A percentile compares a stretch with the other conserved stretches of the same genome.
phyloP scores from a whole-genome alignment of 2,329 filamentous ascomycete genomes.

The Xylaria digitata region DNA sequence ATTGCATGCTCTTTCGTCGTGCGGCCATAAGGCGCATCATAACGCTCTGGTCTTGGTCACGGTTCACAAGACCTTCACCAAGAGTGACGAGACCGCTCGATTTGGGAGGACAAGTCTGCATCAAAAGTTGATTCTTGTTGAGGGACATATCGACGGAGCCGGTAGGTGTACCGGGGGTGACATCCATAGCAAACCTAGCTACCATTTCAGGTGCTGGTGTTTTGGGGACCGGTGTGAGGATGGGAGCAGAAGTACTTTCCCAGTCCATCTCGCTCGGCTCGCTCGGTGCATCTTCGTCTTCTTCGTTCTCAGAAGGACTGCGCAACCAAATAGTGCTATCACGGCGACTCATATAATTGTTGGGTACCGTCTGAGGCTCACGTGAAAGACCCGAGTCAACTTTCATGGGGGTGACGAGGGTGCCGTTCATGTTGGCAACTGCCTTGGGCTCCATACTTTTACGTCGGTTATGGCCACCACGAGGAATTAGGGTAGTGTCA shows the following conservation, averaged over 20 bases:
- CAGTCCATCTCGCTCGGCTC: conserved; percentile 52
- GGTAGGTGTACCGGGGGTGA: conserved; percentile 60
- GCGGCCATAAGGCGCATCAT: conserved; percentile 75
- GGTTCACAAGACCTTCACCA: conserved; percentile 58
- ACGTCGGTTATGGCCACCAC: conserved; percentile 76
- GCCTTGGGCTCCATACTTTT: conserved; percentile 85
- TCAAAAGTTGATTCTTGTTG: conserved; percentile 55
- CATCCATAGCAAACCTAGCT: conserved; percentile 62
- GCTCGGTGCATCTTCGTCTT: conserved; percentile 48
- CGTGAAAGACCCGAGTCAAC: conserved; percentile 47
- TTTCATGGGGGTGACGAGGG: conserved; percentile 61
- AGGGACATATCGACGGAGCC: conserved; percentile 52
- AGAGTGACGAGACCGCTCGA: conserved; percentile 53
- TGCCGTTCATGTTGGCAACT: conserved; percentile 75
- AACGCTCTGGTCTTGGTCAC: conserved; percentile 67
- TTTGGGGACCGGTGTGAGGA: conserved; percentile 68
- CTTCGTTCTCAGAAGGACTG: conserved; percentile 60
- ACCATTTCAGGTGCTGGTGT: conserved; percentile 68
- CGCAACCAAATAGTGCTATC: conserved; percentile 67
- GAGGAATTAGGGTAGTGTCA: conserved; percentile 73
- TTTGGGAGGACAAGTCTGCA: conserved; percentile 67
- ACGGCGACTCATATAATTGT: conserved; percentile 63
- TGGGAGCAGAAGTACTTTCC: conserved; percentile 52
- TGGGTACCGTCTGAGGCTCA: conserved; percentile 56
- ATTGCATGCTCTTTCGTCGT: conserved; percentile 80